Base-by-base conservation (phyloP, 2,329 filamentous ascomycete genomes). In the Cyphellophora europaea region DNA sequence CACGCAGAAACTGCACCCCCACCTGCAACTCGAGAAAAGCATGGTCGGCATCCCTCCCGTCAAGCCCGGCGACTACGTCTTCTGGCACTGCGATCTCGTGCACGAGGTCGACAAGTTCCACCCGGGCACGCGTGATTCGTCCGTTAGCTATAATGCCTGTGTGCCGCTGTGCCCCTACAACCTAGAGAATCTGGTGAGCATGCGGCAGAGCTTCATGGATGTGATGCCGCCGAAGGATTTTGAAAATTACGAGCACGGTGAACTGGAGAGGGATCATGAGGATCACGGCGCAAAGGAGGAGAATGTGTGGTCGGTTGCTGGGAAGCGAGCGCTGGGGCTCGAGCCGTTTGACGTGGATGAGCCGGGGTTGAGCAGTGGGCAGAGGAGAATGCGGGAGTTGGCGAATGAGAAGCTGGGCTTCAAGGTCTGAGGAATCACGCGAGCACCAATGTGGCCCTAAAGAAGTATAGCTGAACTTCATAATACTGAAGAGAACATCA, bases 21-120 rank as follows among this genome's bases (percentile, higher is more conserved):
- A 49, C 33, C 25, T 51, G 10, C 19, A 30, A 2, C 30, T 50
- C 32, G 41, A 49, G 3, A 43, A 38, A 23, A 35, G 32, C 11
- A 30, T 49, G 11, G 34, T 51, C 11, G 42, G 43, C 5, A 47
- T 51, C 19, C 48, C 48, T 5, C 38, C 42, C 3, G 42, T 48
- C 4, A 27, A 40, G 32, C 47, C 47, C 3, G 47, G 47, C 5
- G 45, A 49, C 35, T 49, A 49, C 33, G 49, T 49, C 17, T 49
- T 49, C 30, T 51, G 49, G 49, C 48, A 50, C 28, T 49, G 45
- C 33, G 48, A 50, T 33, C 30, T 53, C 3, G 32, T 51, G 6
- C 48, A 53, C 33, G 42, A 42, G 17, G 48, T 50, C 11, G 48
- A 50, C 18, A 42, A 37, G 27, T 38, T 35, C 27, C 41, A 50